A percentile compares a stretch with the other conserved stretches of the same genome.
Conservation (phyloP, 2,329 filamentous ascomycete species). For the Pseudogymnoascus sp. region DNA sequence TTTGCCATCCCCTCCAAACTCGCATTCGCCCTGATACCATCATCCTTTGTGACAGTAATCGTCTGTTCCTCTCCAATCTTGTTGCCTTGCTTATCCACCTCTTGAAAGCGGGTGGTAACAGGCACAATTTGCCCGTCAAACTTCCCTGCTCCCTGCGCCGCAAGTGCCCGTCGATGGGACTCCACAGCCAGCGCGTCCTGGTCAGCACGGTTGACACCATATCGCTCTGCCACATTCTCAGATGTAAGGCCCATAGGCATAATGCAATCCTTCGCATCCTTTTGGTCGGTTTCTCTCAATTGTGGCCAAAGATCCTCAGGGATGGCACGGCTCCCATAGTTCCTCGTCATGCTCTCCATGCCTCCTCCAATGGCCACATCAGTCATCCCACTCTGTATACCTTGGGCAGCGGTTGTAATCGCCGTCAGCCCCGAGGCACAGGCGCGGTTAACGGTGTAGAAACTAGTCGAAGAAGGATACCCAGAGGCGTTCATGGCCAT, state of each 20-base stretch:
- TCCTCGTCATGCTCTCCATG: constrained; percentile 94
- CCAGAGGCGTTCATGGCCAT: constrained; percentile 86
- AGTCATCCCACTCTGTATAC: constrained; percentile 67
- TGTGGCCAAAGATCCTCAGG: constrained; percentile 73
- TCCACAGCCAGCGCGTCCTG: constrained; percentile 76
- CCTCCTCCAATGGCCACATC: constrained; percentile 72
- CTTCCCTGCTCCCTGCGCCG: constrained; percentile 57
- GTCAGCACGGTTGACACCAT: constrained; percentile 62
- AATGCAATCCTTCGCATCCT: constrained; percentile 75
- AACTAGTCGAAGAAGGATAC: constrained; percentile 60
- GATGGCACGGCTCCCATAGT: constrained; percentile 80
- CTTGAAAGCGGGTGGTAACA: constrained; percentile 61
- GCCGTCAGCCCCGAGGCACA: constrained; percentile 73
- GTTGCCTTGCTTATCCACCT: constrained; percentile 52
- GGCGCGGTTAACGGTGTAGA: constrained; percentile 84
- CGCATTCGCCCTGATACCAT: constrained; percentile 67
- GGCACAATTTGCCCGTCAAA: constrained; percentile 77
- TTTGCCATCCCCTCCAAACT: constrained; percentile 62
- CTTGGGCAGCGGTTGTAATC: constrained; percentile 64
- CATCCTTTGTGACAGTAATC: constrained; percentile 67
- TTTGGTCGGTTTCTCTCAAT: constrained; percentile 52
- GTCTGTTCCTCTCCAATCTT: constrained; percentile 47
- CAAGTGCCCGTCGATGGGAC: constrained; percentile 64
- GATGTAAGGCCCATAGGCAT: constrained; percentile 91
- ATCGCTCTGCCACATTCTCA: constrained; percentile 77